phyloP scores from a whole-genome alignment of 805 yeast species.

The Ogataea polymorpha region DNA sequence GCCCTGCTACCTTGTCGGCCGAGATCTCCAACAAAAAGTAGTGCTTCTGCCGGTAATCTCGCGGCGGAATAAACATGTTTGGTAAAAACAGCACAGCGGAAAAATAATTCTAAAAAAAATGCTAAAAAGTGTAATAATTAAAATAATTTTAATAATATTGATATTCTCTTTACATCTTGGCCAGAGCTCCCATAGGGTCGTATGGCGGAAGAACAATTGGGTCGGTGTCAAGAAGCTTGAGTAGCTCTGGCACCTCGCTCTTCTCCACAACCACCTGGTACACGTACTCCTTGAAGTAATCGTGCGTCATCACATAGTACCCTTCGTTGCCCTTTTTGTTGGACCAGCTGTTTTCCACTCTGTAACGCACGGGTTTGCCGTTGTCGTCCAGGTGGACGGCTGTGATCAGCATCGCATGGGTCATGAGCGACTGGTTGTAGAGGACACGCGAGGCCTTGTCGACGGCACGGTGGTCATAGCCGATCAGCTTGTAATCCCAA shows the following conservation, averaged over 20 bases:
- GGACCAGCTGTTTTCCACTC: constrained; percentile 81
- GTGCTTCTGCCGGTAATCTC: constrained; percentile 49
- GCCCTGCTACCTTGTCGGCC: constrained; percentile 1
- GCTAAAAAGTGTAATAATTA: no score
- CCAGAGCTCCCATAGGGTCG: constrained; percentile 80
- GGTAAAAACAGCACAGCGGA: constrained; percentile 10
- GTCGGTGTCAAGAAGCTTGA: constrained; percentile 37
- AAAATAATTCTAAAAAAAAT: not conserved
- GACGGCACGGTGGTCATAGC: constrained; percentile 47
- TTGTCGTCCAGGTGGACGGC: constrained; percentile 71
- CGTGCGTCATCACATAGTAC: constrained; percentile 67
- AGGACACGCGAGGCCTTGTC: constrained; percentile 66
- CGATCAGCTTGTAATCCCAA: constrained; percentile 60
- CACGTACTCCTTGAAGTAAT: constrained; percentile 71
- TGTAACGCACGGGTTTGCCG: constrained; percentile 62
- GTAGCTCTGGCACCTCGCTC: constrained; percentile 42
- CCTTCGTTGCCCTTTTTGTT: constrained; percentile 65
- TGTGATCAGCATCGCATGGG: constrained; percentile 86
- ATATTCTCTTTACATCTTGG: constrained; percentile 26
- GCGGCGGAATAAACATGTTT: constrained; percentile 19
- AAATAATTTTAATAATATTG: no score
- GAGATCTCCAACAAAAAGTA: constrained; percentile 65
- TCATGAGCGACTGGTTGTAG: constrained; percentile 74
- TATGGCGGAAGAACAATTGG: constrained; percentile 67
- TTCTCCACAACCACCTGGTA: constrained; percentile 65